Percentiles rank a stretch among this genome's conserved stretches.
phyloP scores from a whole-genome alignment of 1,139 yeast genomes.

The Spathaspora sp. region DNA sequence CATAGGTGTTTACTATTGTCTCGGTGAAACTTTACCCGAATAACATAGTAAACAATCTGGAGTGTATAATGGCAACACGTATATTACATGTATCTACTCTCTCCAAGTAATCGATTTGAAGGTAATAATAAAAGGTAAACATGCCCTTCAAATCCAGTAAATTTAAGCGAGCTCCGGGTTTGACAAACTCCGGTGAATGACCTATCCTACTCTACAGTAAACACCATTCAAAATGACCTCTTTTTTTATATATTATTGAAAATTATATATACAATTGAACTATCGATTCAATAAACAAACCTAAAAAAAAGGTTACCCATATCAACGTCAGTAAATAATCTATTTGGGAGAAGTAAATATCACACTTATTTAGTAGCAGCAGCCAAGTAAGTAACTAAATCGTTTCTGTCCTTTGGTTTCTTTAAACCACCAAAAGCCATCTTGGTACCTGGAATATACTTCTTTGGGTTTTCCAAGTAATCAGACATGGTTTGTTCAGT shows the following conservation, averaged over 20 bases:
- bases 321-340: not conserved
- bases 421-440: constrained; percentile 99
- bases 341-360: not conserved
- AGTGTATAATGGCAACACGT: not conserved
- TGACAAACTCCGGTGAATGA: not conserved
- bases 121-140: too few species aligned
- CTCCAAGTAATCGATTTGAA: too few species aligned
- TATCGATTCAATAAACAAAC: not conserved
- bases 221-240: not conserved
- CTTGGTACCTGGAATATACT: constrained; percentile 99
- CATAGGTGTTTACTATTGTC: not conserved
- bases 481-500: constrained; percentile 84
- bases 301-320: not conserved
- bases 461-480: constrained; percentile 99
- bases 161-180: not conserved
- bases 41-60: not conserved
- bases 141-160: too few species aligned
- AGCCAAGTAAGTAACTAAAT: constrained; percentile 86
- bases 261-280: constrained; percentile 1
- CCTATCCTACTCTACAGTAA: not conserved
- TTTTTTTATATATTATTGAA: not conserved
- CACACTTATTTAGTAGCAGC: constrained; percentile 49
- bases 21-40: not conserved
- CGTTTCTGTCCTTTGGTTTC: constrained; percentile 99
- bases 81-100: not conserved